Evolutionary conservation across 768 basidiomycete species (phyloP).

Genomic region (Agaricus subrufescens): DNA sequence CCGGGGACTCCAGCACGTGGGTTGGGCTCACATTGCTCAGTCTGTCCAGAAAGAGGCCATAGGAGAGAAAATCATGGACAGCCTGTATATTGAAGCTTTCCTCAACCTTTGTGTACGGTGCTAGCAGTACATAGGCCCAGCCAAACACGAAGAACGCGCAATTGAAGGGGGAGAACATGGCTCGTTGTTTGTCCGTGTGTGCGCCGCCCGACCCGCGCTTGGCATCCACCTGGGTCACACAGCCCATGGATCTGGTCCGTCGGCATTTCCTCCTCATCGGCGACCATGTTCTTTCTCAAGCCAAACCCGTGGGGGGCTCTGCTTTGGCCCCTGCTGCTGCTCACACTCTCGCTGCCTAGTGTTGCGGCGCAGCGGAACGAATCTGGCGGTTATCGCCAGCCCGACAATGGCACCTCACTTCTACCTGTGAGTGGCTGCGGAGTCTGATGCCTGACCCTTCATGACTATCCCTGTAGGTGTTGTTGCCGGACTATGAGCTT

Average conservation of each 20-base stretch:
- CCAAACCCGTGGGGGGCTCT: background rate
- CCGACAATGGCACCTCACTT: constrained; percentile 2
- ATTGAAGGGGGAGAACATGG: constrained; percentile 37
- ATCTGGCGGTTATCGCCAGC: background rate
- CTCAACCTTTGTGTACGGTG: constrained; percentile 95
- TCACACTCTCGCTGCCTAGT: background rate
- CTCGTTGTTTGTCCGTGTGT: background rate
- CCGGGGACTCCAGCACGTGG: background rate
- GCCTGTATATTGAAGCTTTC: constrained; percentile 96
- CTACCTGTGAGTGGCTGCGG: constrained; percentile 3
- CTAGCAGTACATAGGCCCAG: constrained; percentile 67
- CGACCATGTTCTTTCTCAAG: background rate
- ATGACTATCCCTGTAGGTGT: background rate
- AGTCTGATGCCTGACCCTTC: background rate
- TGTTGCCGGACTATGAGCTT: background rate
- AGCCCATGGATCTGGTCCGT: background rate
- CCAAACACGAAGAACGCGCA: constrained; percentile 41
- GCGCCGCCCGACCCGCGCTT: too few species aligned
- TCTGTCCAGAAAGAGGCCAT: constrained; percentile 46
- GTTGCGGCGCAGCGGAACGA: background rate
- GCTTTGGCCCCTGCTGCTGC: background rate
- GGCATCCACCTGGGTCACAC: background rate
- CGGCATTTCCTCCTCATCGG: background rate
- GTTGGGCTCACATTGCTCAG: constrained; percentile 45
- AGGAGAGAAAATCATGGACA: constrained; percentile 78